Conservation (phyloP, 2,329 filamentous ascomycete genomes). For the Boeremia exigua region DNA sequence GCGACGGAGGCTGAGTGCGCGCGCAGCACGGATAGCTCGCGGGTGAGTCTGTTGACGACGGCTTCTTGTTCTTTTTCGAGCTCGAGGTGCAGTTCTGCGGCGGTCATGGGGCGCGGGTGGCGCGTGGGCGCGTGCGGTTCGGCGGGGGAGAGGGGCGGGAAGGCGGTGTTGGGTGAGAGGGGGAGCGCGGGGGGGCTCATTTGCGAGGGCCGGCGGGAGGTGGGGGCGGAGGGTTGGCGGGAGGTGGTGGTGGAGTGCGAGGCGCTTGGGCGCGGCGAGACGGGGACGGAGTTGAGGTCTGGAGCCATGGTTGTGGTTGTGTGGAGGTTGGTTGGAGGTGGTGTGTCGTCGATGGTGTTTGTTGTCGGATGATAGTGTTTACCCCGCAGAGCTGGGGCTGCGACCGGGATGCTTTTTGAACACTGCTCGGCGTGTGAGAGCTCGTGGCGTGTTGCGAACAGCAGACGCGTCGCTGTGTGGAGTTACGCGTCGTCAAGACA, state of each 20-base stretch:
- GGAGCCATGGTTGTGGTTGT: conserved; percentile 52
- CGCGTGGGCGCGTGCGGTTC: conserved; percentile 76
- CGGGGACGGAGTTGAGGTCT: conserved; percentile 55
- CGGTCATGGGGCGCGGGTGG: conserved; percentile 85
- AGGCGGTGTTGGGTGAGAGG: conserved; percentile 45
- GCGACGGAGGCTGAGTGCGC: conserved; percentile 68
- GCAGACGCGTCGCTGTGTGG: conserved; percentile 11
- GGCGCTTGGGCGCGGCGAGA: conserved; percentile 41
- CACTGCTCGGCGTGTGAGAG: neutral
- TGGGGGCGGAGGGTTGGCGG: conserved; percentile 32
- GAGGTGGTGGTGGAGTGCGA: conserved; percentile 23
- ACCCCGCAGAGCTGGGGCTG: conserved; percentile 13
- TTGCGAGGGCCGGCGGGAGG: conserved; percentile 48
- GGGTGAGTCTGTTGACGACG: conserved; percentile 90
- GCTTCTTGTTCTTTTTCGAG: conserved; percentile 96
- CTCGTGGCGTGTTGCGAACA: conserved; percentile 1
- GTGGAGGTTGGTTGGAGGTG: neutral
- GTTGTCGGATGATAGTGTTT: neutral
- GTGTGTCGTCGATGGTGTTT: neutral
- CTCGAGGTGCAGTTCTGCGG: conserved; percentile 85
- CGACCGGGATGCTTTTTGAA: conserved; percentile 1
- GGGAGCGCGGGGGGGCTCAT: conserved; percentile 56
- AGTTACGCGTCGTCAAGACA: conserved; percentile 13
- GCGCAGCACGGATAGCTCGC: conserved; percentile 85
- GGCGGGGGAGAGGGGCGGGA: conserved; percentile 48